Conservation (phyloP, 2,329 filamentous ascomycete species). For the Apiospora kogelbergensis region DNA sequence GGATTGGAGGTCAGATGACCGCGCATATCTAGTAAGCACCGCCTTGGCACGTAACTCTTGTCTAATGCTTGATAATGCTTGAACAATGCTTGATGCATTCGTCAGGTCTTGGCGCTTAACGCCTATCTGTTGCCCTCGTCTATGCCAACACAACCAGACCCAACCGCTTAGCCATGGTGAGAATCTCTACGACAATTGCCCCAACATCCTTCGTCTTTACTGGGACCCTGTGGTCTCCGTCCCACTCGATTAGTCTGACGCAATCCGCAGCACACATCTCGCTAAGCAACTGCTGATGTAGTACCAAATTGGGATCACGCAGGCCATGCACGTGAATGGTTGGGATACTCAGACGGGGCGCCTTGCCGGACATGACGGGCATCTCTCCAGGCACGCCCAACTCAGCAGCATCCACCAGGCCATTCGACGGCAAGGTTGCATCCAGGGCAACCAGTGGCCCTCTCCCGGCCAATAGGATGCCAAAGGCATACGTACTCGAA, state of each 20-base stretch:
- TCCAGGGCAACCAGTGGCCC: conserved; percentile 53
- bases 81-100: no score
- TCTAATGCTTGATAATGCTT: no score
- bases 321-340: background rate
- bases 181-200: background rate
- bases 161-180: no score
- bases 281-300: background rate
- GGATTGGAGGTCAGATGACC: no score
- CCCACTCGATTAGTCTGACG: background rate
- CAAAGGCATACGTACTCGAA: conserved; percentile 52
- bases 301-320: background rate
- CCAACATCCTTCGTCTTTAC: background rate
- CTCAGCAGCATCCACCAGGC: background rate
- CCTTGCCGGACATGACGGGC: background rate
- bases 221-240: background rate
- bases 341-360: background rate
- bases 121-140: no score
- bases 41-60: no score
- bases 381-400: no score
- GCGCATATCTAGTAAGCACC: no score
- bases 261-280: background rate
- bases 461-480: conserved; percentile 57
- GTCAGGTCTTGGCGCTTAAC: no score
- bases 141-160: no score
- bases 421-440: conserved; percentile 17